Conservation (phyloP, 768 basidiomycete genomes). For the Pleurotus citrinopileatus region DNA sequence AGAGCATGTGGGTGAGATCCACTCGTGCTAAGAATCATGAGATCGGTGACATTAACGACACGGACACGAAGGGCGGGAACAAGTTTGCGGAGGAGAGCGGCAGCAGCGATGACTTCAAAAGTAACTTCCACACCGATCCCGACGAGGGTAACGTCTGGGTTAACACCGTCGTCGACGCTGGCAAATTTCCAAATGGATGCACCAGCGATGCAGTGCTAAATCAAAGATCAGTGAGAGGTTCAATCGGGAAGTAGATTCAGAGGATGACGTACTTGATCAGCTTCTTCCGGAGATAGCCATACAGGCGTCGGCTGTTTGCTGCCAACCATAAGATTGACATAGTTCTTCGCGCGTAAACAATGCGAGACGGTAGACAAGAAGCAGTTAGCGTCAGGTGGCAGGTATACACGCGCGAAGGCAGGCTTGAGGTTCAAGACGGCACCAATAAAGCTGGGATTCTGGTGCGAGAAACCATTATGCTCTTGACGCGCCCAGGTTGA, state of each 20-base stretch:
- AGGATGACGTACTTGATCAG: slow-evolving; percentile 46
- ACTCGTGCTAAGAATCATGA: slow-evolving; percentile 74
- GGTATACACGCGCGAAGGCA: slow-evolving; percentile 68
- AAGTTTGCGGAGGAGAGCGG: slow-evolving; percentile 68
- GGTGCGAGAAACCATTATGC: slow-evolving; percentile 86
- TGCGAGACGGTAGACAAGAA: slow-evolving; percentile 82
- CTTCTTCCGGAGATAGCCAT: slow-evolving; percentile 78
- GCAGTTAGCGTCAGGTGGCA: slow-evolving; percentile 90
- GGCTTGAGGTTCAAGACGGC: slow-evolving; percentile 81
- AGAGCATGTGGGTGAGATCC: slow-evolving; percentile 79
- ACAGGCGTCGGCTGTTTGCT: slow-evolving; percentile 81
- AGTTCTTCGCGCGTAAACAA: slow-evolving; percentile 81
- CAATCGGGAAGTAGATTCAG: not conserved
- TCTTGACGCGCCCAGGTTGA: slow-evolving; percentile 85
- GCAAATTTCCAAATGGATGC: slow-evolving; percentile 86
- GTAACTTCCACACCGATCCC: slow-evolving; percentile 89
- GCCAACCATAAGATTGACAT: slow-evolving; percentile 86
- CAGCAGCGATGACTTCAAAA: slow-evolving; percentile 86
- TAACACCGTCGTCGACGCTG: slow-evolving; percentile 66
- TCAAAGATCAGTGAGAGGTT: slow-evolving; percentile 10
- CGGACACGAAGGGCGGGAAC: slow-evolving; percentile 75
- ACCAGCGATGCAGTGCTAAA: slow-evolving; percentile 81
- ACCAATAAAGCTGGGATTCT: slow-evolving; percentile 83
- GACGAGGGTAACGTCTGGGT: slow-evolving; percentile 80
- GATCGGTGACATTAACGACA: slow-evolving; percentile 86